Percentiles rank a stretch among this genome's conserved stretches.
phyloP scores from a whole-genome alignment of 2,329 filamentous ascomycete genomes.

The Paradendryphiella salina region DNA sequence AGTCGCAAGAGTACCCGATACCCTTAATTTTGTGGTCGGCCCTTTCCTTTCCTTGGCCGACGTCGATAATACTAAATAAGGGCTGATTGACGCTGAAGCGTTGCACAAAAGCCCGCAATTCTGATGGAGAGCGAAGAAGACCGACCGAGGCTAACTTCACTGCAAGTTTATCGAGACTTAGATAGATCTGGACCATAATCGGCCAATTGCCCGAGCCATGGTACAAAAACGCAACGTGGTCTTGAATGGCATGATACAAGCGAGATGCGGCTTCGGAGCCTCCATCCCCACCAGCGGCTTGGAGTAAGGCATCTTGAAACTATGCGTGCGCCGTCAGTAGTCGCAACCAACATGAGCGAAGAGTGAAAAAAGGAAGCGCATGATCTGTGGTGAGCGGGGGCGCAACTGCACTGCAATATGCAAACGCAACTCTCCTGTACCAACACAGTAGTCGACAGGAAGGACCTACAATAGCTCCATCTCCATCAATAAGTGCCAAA shows the following conservation, averaged over 20 bases:
- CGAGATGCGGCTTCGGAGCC: slow-evolving; percentile 53
- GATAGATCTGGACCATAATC: slow-evolving; percentile 53
- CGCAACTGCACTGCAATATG: background rate
- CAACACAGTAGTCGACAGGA: background rate
- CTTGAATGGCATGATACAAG: slow-evolving; percentile 48
- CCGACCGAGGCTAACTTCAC: slow-evolving; percentile 48
- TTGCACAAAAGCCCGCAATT: slow-evolving; percentile 50
- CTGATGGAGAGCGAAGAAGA: slow-evolving; percentile 46
- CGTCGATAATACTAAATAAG: slow-evolving; percentile 54
- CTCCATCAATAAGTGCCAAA: slow-evolving; percentile 54
- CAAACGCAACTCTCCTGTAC: background rate
- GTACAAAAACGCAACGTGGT: slow-evolving; percentile 49
- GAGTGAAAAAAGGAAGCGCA: too few species aligned
- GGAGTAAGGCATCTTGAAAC: slow-evolving; percentile 52
- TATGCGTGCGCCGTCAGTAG: slow-evolving; percentile 14
- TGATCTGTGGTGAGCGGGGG: too few species aligned
- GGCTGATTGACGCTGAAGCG: slow-evolving; percentile 51
- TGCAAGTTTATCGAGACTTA: slow-evolving; percentile 53
- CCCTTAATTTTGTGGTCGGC: slow-evolving; percentile 54
- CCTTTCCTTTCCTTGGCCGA: slow-evolving; percentile 52
- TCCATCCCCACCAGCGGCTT: slow-evolving; percentile 47
- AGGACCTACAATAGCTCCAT: slow-evolving; percentile 52
- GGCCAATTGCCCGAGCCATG: slow-evolving; percentile 49
- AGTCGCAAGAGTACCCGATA: slow-evolving; percentile 11
- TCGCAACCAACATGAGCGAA: background rate